phyloP scores from a whole-genome alignment of 1,284 basidiomycete species.

The Cutaneotrichosporon arboriforme region DNA sequence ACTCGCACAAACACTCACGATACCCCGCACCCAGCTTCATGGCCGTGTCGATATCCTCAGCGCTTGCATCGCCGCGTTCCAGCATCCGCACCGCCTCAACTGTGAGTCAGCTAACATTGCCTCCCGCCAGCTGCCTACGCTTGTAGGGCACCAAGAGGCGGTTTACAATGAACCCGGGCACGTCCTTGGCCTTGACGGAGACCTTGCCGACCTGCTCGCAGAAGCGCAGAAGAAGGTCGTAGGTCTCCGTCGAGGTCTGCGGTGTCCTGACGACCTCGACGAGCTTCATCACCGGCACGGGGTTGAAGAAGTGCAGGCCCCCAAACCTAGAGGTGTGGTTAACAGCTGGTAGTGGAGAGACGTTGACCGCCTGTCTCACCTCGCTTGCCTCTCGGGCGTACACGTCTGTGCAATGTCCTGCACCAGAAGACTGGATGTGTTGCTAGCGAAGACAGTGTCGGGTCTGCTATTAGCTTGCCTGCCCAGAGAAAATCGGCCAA shows the following conservation, averaged over 20 bases:
- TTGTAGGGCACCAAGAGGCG: slow-evolving; percentile 54
- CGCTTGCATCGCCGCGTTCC: slow-evolving; percentile 55
- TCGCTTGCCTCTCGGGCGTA: slow-evolving; percentile 30
- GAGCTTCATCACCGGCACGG: slow-evolving; percentile 54
- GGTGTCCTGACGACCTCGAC: slow-evolving; percentile 55
- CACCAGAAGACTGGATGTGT: slow-evolving; percentile 55
- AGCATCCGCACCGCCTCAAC: slow-evolving; percentile 56
- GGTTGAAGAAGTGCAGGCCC: slow-evolving; percentile 56
- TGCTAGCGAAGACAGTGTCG: slow-evolving; percentile 52
- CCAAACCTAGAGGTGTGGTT: no score
- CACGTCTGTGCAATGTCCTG: slow-evolving; percentile 51
- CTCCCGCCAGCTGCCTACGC: slow-evolving; percentile 27
- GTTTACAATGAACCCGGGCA: slow-evolving; percentile 56
- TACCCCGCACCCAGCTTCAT: slow-evolving; percentile 58
- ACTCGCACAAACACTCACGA: slow-evolving; percentile 23
- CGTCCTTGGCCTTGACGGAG: slow-evolving; percentile 55
- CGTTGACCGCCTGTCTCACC: slow-evolving; percentile 23
- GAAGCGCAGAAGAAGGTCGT: slow-evolving; percentile 50
- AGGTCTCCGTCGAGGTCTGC: slow-evolving; percentile 50
- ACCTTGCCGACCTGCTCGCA: slow-evolving; percentile 53
- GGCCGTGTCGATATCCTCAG: slow-evolving; percentile 56
- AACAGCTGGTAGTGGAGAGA: slow-evolving; percentile 40
- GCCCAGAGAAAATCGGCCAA: background rate
- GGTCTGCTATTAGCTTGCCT: slow-evolving; percentile 15
- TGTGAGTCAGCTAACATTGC: slow-evolving; percentile 7